phyloP scores from a whole-genome alignment of 2,329 filamentous ascomycete genomes.

The Whalleya microplaca region DNA sequence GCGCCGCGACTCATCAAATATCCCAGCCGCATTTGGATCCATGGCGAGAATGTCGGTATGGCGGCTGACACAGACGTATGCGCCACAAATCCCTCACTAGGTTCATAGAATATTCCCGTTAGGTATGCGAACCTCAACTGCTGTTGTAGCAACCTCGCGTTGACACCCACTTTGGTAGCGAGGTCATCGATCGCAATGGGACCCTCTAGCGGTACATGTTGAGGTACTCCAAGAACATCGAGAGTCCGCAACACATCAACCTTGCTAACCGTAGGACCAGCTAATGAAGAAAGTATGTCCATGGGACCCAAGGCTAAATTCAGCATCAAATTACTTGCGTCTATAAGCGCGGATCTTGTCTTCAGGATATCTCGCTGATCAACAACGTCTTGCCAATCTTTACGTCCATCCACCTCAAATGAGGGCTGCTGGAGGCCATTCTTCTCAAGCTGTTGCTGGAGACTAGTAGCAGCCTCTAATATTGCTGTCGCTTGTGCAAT shows the following conservation, averaged over 20 bases:
- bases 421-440: slow-evolving; percentile 10
- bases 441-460: slow-evolving; percentile 16
- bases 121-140: slow-evolving; percentile 22
- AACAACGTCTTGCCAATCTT: slow-evolving; percentile 13
- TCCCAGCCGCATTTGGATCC: slow-evolving; percentile 5
- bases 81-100: slow-evolving; percentile 9
- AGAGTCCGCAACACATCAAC: slow-evolving; percentile 9
- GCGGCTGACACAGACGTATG: slow-evolving; percentile 19
- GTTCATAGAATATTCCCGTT: slow-evolving; percentile 17
- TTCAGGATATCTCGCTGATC: slow-evolving; percentile 7
- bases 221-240: slow-evolving; percentile 2
- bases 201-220: slow-evolving; percentile 5
- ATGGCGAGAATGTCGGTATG: slow-evolving; percentile 7
- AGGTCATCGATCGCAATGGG: slow-evolving; percentile 9
- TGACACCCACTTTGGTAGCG: slow-evolving; percentile 5
- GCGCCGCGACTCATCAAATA: slow-evolving; percentile 8
- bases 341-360: slow-evolving; percentile 11
- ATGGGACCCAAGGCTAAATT: slow-evolving; percentile 9
- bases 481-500: slow-evolving; percentile 11
- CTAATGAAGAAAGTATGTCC: background rate
- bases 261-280: background rate
- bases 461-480: slow-evolving; percentile 10
- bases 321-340: slow-evolving; percentile 10
- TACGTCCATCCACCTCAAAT: slow-evolving; percentile 8
- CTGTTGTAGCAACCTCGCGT: slow-evolving; percentile 2